These are phyloP conservation scores for Geranium brycei DNA, from an alignment of 345 rosid genomes.

Conservation along the genomic window DNA sequence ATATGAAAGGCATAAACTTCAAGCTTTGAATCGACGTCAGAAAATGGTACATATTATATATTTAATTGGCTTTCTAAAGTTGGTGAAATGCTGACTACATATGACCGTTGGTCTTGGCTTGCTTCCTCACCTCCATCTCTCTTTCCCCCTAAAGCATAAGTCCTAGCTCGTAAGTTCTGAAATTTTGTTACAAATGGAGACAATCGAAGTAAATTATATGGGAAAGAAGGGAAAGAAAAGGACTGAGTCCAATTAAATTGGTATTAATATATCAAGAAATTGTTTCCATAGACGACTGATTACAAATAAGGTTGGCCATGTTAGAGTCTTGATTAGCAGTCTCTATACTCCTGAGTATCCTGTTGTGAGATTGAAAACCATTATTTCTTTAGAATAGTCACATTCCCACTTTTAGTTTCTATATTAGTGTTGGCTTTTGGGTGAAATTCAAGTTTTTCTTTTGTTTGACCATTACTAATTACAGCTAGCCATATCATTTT, in stretches of 20 bases:
- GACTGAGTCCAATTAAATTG: background rate
- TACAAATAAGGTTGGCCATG: background rate
- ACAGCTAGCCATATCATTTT: slow-evolving; percentile 1
- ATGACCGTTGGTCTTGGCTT: no score
- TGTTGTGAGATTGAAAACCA: background rate
- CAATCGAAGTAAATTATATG: background rate
- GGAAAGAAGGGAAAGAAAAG: background rate
- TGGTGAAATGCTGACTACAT: background rate
- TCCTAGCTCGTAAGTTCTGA: background rate
- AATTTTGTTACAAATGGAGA: no score
- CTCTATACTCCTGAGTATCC: background rate
- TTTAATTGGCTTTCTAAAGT: background rate
- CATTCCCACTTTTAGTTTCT: background rate
- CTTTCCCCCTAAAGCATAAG: background rate
- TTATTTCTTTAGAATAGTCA: background rate
- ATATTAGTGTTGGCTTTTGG: background rate
- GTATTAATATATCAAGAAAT: background rate
- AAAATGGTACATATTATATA: slow-evolving; percentile 36
- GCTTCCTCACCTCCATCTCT: background rate
- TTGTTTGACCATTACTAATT: background rate
- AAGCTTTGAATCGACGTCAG: slow-evolving; percentile 63
- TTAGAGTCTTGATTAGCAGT: background rate
- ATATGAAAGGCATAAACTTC: slow-evolving; percentile 62
- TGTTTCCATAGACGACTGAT: background rate
- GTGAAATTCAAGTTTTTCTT: background rate